Percentiles rank a stretch among this genome's conserved stretches.
Conservation (phyloP, 352 stramenopile genomes). For the Pythium chondricola region DNA sequence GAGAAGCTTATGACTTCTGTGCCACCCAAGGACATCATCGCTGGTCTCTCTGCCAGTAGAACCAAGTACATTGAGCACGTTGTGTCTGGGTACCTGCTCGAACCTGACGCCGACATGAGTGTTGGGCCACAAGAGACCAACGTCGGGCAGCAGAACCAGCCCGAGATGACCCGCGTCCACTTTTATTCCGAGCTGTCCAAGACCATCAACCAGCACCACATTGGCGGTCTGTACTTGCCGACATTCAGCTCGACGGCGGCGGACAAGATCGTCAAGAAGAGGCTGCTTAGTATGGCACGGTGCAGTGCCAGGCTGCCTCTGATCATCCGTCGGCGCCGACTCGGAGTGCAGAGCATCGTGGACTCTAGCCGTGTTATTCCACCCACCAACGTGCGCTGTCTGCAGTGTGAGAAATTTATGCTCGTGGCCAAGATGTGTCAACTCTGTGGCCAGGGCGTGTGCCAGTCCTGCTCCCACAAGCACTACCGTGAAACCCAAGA, state of each 20-base stretch:
- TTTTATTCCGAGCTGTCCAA: conserved; percentile 19
- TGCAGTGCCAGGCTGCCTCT: conserved; percentile 27
- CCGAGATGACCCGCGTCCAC: conserved; percentile 10
- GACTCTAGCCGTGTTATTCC: conserved; percentile 29
- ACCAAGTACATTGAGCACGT: conserved; percentile 20
- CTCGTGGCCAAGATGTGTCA: conserved; percentile 40
- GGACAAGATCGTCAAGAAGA: conserved; percentile 13
- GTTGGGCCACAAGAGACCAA: not conserved
- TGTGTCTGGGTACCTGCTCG: conserved; percentile 8
- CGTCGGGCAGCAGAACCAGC: not conserved
- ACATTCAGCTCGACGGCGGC: conserved; percentile 6
- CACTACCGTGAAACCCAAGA: conserved; percentile 20
- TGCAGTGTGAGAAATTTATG: conserved; percentile 57
- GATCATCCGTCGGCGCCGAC: conserved; percentile 47
- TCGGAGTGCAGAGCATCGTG: conserved; percentile 49
- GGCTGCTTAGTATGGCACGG: conserved; percentile 14
- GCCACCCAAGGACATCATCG: conserved; percentile 15
- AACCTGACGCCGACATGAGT: not conserved
- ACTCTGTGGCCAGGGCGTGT: conserved; percentile 58
- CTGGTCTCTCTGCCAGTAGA: not conserved
- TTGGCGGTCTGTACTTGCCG: conserved; percentile 8
- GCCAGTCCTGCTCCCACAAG: conserved; percentile 34
- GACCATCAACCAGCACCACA: conserved; percentile 17
- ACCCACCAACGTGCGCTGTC: conserved; percentile 41
- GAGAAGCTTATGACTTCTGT: conserved; percentile 24